These are phyloP conservation scores for Fraxinus floribunda DNA, from an alignment of 305 asterid species.

Conservation along the genomic window DNA sequence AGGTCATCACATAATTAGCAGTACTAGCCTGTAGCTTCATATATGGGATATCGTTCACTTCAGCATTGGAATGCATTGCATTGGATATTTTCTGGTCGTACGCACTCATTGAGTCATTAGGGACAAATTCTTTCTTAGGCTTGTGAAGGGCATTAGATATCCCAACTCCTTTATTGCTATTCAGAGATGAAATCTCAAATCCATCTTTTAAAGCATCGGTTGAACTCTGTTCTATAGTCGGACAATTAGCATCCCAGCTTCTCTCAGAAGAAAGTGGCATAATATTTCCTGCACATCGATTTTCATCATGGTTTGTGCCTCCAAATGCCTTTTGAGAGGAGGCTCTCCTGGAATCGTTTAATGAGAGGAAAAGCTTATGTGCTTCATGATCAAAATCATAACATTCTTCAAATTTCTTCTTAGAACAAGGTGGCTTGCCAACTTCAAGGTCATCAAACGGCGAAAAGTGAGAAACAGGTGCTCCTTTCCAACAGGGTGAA, in stretches of 20 bases:
- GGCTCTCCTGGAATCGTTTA: conserved; percentile 30
- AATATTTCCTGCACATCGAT: conserved; percentile 31
- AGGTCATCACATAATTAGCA: conserved; percentile 30
- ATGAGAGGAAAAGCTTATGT: conserved; percentile 31
- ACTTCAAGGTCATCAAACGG: conserved; percentile 44
- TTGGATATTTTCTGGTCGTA: conserved; percentile 34
- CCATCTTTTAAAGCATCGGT: conserved; percentile 30
- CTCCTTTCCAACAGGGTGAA: conserved; percentile 99
- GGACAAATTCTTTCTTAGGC: conserved; percentile 30
- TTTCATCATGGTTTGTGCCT: conserved; percentile 30
- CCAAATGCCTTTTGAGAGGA: conserved; percentile 34
- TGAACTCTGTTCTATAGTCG: conserved; percentile 32
- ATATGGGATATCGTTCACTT: conserved; percentile 26
- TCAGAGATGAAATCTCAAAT: conserved; percentile 27
- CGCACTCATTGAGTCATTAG: conserved; percentile 29
- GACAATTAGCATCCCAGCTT: conserved; percentile 31
- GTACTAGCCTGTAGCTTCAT: conserved; percentile 15
- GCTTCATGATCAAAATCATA: conserved; percentile 35
- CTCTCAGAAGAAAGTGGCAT: conserved; percentile 24
- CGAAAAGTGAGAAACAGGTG: conserved; percentile 56
- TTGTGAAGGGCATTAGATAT: conserved; percentile 31
- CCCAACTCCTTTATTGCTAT: conserved; percentile 37
- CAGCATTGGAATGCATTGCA: conserved; percentile 31
- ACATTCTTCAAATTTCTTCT: conserved; percentile 36
- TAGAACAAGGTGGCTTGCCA: conserved; percentile 28